Percentiles rank a stretch among this genome's conserved stretches.
These are phyloP conservation scores for Penicillium sp. DNA, from an alignment of 2,329 filamentous ascomycete genomes.

Conservation along the genomic window DNA sequence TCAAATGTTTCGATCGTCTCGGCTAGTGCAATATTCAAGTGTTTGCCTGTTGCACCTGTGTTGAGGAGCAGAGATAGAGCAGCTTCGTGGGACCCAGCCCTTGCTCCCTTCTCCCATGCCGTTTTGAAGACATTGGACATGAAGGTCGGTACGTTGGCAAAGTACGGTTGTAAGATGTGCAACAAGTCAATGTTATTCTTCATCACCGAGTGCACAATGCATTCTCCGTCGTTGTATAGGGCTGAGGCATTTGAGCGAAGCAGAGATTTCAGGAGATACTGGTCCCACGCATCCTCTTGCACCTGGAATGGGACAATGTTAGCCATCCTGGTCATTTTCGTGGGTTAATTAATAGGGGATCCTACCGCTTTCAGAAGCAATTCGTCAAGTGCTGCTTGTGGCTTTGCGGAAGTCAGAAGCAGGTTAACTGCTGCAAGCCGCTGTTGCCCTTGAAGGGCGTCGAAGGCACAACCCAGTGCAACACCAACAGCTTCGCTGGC, in stretches of 20 bases:
- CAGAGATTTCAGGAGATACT: background rate
- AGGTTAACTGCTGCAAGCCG: background rate
- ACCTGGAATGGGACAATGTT: background rate
- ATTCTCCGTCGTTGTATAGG: background rate
- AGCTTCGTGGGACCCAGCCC: background rate
- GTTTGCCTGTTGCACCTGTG: background rate
- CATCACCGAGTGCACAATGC: background rate
- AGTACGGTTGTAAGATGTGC: background rate
- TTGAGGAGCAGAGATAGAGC: background rate
- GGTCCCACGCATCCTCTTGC: background rate
- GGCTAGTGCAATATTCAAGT: background rate
- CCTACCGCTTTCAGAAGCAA: background rate
- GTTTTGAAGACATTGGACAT: background rate
- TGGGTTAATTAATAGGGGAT: too few species aligned
- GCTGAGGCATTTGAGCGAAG: background rate
- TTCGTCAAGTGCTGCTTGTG: background rate
- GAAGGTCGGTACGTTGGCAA: background rate
- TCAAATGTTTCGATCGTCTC: background rate
- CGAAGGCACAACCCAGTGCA: background rate
- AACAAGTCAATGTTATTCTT: background rate
- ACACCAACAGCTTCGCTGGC: background rate
- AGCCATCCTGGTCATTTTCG: background rate
- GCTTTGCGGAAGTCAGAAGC: background rate
- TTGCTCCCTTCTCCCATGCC: background rate
- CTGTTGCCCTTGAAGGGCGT: background rate